phyloP scores from a whole-genome alignment of 2,329 filamentous ascomycete genomes.

The Colletotrichum sp. region DNA sequence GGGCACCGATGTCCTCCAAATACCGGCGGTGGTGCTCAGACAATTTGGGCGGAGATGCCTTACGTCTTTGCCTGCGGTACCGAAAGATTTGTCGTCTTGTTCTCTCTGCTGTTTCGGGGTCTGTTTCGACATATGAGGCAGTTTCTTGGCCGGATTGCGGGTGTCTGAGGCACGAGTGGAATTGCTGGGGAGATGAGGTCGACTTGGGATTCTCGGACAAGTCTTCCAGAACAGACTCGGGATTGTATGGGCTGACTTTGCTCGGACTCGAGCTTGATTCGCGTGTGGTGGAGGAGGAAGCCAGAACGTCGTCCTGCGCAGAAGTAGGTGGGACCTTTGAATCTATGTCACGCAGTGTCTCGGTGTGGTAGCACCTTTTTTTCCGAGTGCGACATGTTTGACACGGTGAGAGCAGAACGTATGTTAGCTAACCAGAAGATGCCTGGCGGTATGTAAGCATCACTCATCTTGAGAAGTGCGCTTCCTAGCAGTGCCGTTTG shows the following conservation, averaged over 20 bases:
- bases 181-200: not conserved
- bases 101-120: not conserved
- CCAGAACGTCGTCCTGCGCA: not conserved
- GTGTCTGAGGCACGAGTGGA: not conserved
- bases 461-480: conserved; percentile 18
- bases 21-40: conserved; percentile 16
- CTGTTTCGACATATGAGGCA: not conserved
- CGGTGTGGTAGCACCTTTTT: conserved; percentile 23
- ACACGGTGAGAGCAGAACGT: conserved; percentile 5
- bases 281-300: not conserved
- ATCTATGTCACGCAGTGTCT: not conserved
- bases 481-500: not conserved
- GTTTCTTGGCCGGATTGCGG: not conserved
- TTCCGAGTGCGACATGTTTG: conserved; percentile 21
- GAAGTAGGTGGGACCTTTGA: not conserved
- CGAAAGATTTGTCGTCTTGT: conserved; percentile 11
- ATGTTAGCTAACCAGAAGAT: not conserved
- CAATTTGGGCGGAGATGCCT: not conserved
- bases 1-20: conserved; percentile 21
- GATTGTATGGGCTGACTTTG: conserved; percentile 24
- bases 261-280: conserved; percentile 11
- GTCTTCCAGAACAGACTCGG: conserved; percentile 22
- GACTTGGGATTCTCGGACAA: not conserved
- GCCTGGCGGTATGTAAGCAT: too few species aligned
- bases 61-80: conserved; percentile 21